Evolutionary conservation across 257 asterid species (phyloP).

Genomic region (Thymus quinquecostatus): DNA sequence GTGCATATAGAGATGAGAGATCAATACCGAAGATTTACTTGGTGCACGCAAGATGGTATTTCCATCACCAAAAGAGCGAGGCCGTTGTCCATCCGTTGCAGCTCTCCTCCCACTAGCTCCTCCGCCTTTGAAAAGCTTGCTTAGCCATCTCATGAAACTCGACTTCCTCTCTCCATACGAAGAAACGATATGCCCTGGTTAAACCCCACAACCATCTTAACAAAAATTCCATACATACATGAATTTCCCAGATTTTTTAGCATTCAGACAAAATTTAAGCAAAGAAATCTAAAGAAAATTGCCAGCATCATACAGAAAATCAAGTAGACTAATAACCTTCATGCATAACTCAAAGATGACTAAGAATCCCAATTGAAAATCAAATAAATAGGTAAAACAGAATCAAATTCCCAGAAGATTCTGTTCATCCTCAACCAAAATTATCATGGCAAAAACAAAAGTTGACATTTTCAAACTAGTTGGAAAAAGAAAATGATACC

Average conservation of each 20-base stretch:
- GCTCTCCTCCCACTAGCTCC: slow-evolving; percentile 18
- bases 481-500: not conserved
- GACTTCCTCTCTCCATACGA: slow-evolving; percentile 76
- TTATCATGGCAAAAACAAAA: not conserved
- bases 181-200: slow-evolving; percentile 76
- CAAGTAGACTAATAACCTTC: slow-evolving; percentile 4
- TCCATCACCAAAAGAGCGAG: slow-evolving; percentile 66
- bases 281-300: not conserved
- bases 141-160: slow-evolving; percentile 62
- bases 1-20: not conserved
- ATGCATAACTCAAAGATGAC: slow-evolving; percentile 20
- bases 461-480: not conserved
- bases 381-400: slow-evolving; percentile 17
- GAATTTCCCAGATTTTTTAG: not conserved
- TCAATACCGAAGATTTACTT: slow-evolving; percentile 53
- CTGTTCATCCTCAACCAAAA: not conserved
- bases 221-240: slow-evolving; percentile 12
- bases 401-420: not conserved
- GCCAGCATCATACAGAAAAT: not conserved
- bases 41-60: slow-evolving; percentile 66
- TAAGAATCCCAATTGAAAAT: not conserved
- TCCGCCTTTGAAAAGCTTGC: slow-evolving; percentile 29
- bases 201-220: slow-evolving; percentile 39
- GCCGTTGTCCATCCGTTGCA: slow-evolving; percentile 23
- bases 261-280: not conserved